A percentile compares a stretch with the other conserved stretches of the same genome.
phyloP scores from a whole-genome alignment of 1,284 basidiomycete species.

The Ceratobasidium sp. region DNA sequence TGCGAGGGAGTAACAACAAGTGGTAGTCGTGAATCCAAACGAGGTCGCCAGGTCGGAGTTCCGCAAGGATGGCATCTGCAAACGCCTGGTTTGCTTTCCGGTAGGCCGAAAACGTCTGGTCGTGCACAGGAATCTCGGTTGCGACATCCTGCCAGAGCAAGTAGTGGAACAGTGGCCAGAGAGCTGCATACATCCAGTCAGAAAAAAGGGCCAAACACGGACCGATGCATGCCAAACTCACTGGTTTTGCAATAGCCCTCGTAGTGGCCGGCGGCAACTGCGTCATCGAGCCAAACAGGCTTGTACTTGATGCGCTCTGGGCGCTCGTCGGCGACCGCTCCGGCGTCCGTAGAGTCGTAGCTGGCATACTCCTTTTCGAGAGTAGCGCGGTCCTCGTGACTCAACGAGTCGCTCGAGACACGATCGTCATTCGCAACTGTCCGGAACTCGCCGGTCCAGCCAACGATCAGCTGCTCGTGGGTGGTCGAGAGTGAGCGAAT shows the following conservation, averaged over 20 bases:
- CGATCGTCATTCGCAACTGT: conserved; percentile 45
- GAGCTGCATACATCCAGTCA: conserved; percentile 57
- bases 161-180: conserved; percentile 99
- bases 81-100: conserved; percentile 87
- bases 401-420: conserved; percentile 55
- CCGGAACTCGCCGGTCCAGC: conserved; percentile 90
- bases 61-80: conserved; percentile 74
- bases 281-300: conserved; percentile 92
- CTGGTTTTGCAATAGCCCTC: conserved; percentile 98
- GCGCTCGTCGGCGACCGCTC: conserved; percentile 52
- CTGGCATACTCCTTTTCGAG: conserved; percentile 66
- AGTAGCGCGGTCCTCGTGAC: conserved; percentile 64
- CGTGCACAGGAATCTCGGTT: conserved; percentile 79
- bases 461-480: conserved; percentile 90
- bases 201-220: conserved; percentile 4
- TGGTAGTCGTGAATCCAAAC: conserved; percentile 81
- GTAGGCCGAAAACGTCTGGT: conserved; percentile 86
- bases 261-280: conserved; percentile 91
- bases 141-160: conserved; percentile 96
- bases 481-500: conserved; percentile 83
- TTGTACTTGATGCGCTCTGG: conserved; percentile 73
- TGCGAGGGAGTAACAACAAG: conserved; percentile 62
- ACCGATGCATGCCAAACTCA: conserved; percentile 53
- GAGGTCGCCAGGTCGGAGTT: conserved; percentile 89
- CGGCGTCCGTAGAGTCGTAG: conserved; percentile 66